Conservation (phyloP, 2,329 filamentous ascomycete genomes). For the Nannizzia gypsea region DNA sequence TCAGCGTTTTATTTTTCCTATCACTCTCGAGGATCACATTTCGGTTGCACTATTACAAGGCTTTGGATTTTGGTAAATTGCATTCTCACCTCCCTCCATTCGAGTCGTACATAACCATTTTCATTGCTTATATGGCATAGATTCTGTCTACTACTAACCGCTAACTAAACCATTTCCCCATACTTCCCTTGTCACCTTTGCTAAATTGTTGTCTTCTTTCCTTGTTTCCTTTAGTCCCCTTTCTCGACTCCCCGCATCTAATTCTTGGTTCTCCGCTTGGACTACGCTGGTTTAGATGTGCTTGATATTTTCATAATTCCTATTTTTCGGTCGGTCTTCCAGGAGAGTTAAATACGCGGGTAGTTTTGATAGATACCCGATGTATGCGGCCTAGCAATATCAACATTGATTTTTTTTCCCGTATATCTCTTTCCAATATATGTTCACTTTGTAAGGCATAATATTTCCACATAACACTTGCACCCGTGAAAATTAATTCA, state of each 20-base stretch:
- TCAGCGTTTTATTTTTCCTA: not conserved
- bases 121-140: not conserved
- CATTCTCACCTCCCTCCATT: not conserved
- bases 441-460: not conserved
- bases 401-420: not conserved
- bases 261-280: not conserved
- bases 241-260: not conserved
- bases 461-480: too few relatives aligned
- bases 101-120: not conserved
- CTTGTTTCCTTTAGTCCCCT: not conserved
- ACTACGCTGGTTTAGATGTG: not conserved
- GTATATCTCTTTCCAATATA: not conserved
- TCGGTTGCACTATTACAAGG: not conserved
- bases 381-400: not conserved
- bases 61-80: not conserved
- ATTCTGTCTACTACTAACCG: not conserved
- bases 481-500: not conserved
- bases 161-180: constrained; percentile 7
- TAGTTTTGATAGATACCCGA: not conserved
- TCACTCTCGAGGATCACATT: not conserved
- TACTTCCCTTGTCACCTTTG: constrained; percentile 8
- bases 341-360: not conserved
- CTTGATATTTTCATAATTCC: not conserved
- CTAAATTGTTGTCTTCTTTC: constrained; percentile 4
- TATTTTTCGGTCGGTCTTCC: not conserved